Percentiles rank a stretch among this genome's conserved stretches.
Evolutionary conservation across 176 grass and related monocot species (phyloP).

Genomic region (Lolium multiflorum): DNA sequence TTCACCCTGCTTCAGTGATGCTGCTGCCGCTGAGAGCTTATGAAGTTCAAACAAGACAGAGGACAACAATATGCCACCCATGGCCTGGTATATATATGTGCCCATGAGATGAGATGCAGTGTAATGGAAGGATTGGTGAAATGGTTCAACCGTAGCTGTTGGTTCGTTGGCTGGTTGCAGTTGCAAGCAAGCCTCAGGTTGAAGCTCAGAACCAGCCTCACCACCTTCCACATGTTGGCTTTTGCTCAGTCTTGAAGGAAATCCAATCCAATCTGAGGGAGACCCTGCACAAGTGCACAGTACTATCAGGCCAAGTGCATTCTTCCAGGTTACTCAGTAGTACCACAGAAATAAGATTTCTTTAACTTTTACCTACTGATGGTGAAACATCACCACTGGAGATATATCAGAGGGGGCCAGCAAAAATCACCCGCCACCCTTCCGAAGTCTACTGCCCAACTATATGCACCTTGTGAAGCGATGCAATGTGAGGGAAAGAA

Average conservation of each 20-base stretch:
- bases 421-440: conserved; percentile 42
- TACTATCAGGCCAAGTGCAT: neutral
- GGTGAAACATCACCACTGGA: conserved; percentile 9
- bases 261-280: conserved; percentile 15
- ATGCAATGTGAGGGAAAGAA: neutral
- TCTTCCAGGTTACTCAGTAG: conserved; percentile 42
- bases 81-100: conserved; percentile 26
- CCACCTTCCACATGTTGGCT: conserved; percentile 45
- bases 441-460: conserved; percentile 47
- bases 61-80: conserved; percentile 16
- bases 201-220: conserved; percentile 34
- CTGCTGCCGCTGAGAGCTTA: neutral
- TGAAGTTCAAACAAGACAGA: conserved; percentile 4
- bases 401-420: neutral
- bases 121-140: conserved; percentile 29
- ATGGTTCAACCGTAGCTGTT: conserved; percentile 61
- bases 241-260: conserved; percentile 58
- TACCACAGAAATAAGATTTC: conserved; percentile 13
- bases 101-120: conserved; percentile 32
- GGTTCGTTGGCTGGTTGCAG: conserved; percentile 63
- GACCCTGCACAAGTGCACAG: neutral
- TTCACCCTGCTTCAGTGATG: neutral
- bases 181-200: conserved; percentile 51
- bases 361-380: neutral
- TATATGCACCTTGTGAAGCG: conserved; percentile 23